These are phyloP conservation scores for Quercus mongolica DNA, from an alignment of 306 rosid species.

Conservation along the genomic window DNA sequence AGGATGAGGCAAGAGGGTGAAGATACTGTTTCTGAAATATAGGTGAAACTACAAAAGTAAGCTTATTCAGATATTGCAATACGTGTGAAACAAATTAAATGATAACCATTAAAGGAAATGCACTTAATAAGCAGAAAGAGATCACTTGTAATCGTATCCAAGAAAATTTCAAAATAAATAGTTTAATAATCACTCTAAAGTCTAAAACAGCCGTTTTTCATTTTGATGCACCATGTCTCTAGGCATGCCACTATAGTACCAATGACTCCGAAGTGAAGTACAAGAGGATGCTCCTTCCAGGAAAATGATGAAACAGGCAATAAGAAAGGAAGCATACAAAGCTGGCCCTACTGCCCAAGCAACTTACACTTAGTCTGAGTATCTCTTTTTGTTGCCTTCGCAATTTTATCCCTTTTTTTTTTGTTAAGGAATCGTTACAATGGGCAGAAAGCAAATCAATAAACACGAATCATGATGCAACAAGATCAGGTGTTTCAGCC, in stretches of 20 bases:
- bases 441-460: conserved; percentile 32
- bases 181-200: conserved; percentile 42
- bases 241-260: conserved; percentile 54
- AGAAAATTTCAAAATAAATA: conserved; percentile 42
- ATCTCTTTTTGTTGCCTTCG: conserved; percentile 29
- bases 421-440: conserved; percentile 46
- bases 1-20: neutral
- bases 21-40: neutral
- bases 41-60: neutral
- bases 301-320: conserved; percentile 47
- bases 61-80: neutral
- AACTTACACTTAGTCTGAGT: conserved; percentile 29
- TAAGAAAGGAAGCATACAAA: conserved; percentile 40
- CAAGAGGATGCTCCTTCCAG: conserved; percentile 47
- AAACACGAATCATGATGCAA: conserved; percentile 58
- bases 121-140: conserved; percentile 22
- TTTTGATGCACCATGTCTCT: conserved; percentile 43
- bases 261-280: conserved; percentile 54
- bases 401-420: conserved; percentile 29
- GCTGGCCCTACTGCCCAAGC: conserved; percentile 41
- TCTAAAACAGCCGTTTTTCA: conserved; percentile 39
- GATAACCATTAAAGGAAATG: conserved; percentile 14
- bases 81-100: neutral
- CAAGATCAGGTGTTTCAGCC: conserved; percentile 97
- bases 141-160: conserved; percentile 34